Base-by-base conservation (phyloP, 495 filamentous ascomycete genomes). In the Amphirosellinia nigrospora region DNA sequence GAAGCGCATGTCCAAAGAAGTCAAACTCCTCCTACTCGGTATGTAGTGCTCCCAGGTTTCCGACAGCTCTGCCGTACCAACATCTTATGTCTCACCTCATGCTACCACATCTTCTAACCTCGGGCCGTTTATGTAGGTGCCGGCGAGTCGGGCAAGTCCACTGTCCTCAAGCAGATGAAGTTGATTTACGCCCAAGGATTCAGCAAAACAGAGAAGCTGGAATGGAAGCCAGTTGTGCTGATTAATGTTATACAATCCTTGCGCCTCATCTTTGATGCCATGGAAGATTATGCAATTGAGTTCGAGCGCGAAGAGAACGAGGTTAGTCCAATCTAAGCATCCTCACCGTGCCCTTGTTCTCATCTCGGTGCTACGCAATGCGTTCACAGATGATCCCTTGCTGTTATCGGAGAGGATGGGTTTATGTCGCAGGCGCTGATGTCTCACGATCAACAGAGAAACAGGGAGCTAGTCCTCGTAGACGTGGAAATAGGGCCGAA, bases 91-190 rank as follows among this genome's bases (percentile, higher is more conserved):
- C 69, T 71, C 69, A 69, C 58, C 41, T 73, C 64, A 55, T 72
- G 71, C 70, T 50, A 70, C 64, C 69, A 45, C 73, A 55, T 71
- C 60, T 46, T 75, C 76, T 78, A 48, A 78, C 74, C 55, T 72
- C 62, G 68, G 58, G 48, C 41, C 70, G 70, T 68, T 60, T 60
- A 19, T 55, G 23, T 79, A 98, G 96, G 96, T 78, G 96, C 96
- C 75, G 96, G 96, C 75, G 96, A 99, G 83, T 97, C 94, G 36
- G 96, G 96, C 52, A 99, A 99, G 79, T 99, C 96, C 9, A 99
- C 96, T 7, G 94, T 99, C 69, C 87, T 99, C 63, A 99, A 99
- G 84, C 96, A 99, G 86, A 99, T 99, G 96, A 94, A 95, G 77
- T 90, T 99, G 80, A 98, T 99, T 74, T 94, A 99, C 77, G 91